Base-by-base conservation (phyloP, 768 basidiomycete genomes). In the Rhodotorula toruloides region DNA sequence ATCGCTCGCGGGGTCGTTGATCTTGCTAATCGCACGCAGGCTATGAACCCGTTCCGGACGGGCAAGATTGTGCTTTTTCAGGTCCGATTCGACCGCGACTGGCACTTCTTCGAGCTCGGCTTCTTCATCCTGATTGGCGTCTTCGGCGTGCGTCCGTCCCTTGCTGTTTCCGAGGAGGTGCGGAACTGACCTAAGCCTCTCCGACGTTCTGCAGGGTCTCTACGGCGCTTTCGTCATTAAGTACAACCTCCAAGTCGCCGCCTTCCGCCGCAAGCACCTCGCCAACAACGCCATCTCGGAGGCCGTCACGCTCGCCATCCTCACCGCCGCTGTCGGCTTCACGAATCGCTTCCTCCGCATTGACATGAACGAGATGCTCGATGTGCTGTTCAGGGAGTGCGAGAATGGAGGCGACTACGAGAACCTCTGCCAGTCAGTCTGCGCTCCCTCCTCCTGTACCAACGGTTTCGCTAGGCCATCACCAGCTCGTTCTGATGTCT, bases 71-170 rank as follows among this genome's bases (percentile, higher is more conserved):
- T 99, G 75, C 80, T 98, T 67, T 99, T 99, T 80, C 93, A 97
- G 76, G 91, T 99, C 73, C 93, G 92, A 4, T 99, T 98, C 77
- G 89, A 89, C 76, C 84, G 94, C 39, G 91, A 92, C 74, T 99
- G 96, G 96, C 96, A 98, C 76, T 97, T 94, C 79, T 98, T 98
- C 75, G 96, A 98, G 76, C 89, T 99, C 56, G 87, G 96, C 25
- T 94, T 94, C 77, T 99, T 93, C 78, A 82, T 98, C 58, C 84
- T 98, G 64, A 84, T 99, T 47, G 96, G 96, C 16, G 83, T 98
- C 67, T 99, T 99, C 77, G 96, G 96, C 54, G 94, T 94, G 75
- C 67, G 84, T 79, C 25, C 2, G 17, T 31, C 10, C 37, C 29
- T 31, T 29, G 22, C 46, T 27, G 17, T 27, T 14, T 19, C 36